phyloP scores from a whole-genome alignment of 164 flowering plant genomes.

The Dillenia suffruticosa region DNA sequence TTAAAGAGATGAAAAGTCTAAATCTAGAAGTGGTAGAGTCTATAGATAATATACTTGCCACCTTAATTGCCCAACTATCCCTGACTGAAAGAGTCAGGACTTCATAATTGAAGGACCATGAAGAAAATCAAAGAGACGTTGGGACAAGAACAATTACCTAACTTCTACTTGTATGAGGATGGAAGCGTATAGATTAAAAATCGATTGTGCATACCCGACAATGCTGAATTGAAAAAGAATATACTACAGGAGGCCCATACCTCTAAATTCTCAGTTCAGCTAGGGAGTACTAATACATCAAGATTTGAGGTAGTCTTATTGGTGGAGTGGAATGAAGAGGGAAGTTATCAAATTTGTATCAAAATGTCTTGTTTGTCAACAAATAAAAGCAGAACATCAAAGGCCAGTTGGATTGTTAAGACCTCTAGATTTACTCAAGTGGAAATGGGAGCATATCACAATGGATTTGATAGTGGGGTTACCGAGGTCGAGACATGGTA shows the following conservation, averaged over 20 bases:
- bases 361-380: not conserved
- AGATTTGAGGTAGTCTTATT: constrained; percentile 1
- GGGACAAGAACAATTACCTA: too few relatives aligned
- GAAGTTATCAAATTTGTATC: not conserved
- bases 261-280: constrained; percentile 1
- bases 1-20: too few relatives aligned
- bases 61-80: too few relatives aligned
- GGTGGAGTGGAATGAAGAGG: constrained; percentile 6
- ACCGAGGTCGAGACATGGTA: too few relatives aligned
- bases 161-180: not conserved
- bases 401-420: not conserved
- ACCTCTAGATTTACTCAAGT: not conserved
- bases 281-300: constrained; percentile 1
- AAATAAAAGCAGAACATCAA: constrained; percentile 7
- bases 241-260: constrained; percentile 8
- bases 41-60: too few relatives aligned
- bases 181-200: not conserved
- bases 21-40: too few relatives aligned
- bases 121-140: too few relatives aligned
- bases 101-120: too few relatives aligned
- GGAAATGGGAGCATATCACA: too few relatives aligned
- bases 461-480: too few relatives aligned
- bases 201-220: not conserved
- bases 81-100: too few relatives aligned
- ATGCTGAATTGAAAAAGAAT: not conserved